phyloP scores from a whole-genome alignment of 1,284 basidiomycete species.

The Ceratobasidium sp. region DNA sequence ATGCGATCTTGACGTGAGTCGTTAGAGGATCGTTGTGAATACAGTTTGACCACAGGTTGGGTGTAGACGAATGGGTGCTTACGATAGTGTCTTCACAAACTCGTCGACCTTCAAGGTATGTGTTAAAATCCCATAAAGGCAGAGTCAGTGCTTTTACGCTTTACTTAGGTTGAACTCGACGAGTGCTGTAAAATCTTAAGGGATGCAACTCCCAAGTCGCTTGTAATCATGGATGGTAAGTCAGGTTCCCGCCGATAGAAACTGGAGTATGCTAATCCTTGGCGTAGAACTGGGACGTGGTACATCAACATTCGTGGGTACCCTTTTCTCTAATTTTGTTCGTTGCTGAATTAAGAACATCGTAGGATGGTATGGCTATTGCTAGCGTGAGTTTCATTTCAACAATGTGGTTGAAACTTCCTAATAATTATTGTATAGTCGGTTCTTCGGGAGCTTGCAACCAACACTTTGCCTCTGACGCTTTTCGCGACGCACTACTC shows the following conservation, averaged over 20 bases:
- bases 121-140: not conserved
- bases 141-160: constrained; percentile 1
- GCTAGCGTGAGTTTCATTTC: constrained; percentile 72
- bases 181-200: constrained; percentile 88
- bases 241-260: constrained; percentile 40
- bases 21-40: no score
- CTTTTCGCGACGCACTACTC: constrained; percentile 92
- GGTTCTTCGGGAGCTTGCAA: constrained; percentile 92
- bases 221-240: constrained; percentile 95
- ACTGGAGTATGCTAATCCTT: constrained; percentile 29
- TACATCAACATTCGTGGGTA: constrained; percentile 82
- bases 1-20: constrained; percentile 83
- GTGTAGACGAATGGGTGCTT: constrained; percentile 89
- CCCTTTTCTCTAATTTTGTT: not conserved
- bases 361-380: constrained; percentile 94
- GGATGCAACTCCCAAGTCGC: constrained; percentile 89
- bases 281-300: constrained; percentile 86
- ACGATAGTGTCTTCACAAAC: constrained; percentile 96
- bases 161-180: constrained; percentile 34
- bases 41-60: not conserved
- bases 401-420: not conserved
- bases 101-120: constrained; percentile 94
- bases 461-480: constrained; percentile 86
- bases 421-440: constrained; percentile 63
- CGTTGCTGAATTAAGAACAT: constrained; percentile 46